Base-by-base conservation (phyloP, 169 alveolate species). In the Plasmodium gonderi region DNA sequence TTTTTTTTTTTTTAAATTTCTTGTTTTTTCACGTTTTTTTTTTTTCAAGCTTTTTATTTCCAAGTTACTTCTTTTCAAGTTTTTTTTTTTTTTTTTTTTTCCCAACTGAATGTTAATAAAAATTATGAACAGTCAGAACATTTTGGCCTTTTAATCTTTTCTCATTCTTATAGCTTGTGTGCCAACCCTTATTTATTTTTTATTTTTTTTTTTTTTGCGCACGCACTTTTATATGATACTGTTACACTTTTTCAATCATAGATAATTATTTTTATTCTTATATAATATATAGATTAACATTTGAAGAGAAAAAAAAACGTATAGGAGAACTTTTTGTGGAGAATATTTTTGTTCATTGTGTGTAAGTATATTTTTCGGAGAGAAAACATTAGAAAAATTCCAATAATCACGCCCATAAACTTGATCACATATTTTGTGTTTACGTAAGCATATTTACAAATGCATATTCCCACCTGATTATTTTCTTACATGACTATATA, bases 121-220 rank as follows among this genome's bases (percentile, higher is more conserved):
- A 54, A 54, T 54, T 54, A 54, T 54, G 72, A 54, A 54, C 72
- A 54, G 72, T 54, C 72, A 54, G 72, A 54, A 54, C 33, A 54
- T 54, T 54, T 54, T 54, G n/a, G 23, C 72, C 8, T 54, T 54
- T 54, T 54, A 54, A 54, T 26, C 72, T 54, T 20, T 54, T 54
- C 23, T 5, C 72, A 26, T 2, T 14, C 36, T n/a, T n/a, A n/a
- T n/a, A n/a, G n/a, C n/a, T n/a, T n/a, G n/a, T n/a, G n/a, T n/a
- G n/a, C n/a, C n/a, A n/a, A n/a, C n/a, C n/a, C n/a, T n/a, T n/a
- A n/a, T 54, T 54, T 54, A 6, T 54, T 54, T 2, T 17, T 54
- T 54, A 20, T 54, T 3, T 54, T 12, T 12, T 1, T 54, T 54
- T 17, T 54, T 54, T 17, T 54, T n/a, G 9, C 72, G 11, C 72